Conservation (phyloP, 306 rosid genomes). For the Astragalus membranaceus region DNA sequence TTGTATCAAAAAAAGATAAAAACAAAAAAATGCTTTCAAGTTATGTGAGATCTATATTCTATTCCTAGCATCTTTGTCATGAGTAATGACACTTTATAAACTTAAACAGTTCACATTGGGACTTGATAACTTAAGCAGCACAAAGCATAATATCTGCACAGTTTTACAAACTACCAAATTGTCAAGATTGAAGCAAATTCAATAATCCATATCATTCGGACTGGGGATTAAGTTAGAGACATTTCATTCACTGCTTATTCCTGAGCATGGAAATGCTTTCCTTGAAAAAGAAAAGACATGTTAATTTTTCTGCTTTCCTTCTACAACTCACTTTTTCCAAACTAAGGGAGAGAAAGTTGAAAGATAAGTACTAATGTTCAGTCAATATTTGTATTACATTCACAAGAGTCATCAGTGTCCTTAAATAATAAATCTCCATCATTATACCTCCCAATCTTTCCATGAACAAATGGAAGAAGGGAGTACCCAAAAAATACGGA, state of each 20-base stretch:
- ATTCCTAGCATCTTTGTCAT: background rate
- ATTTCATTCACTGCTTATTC: background rate
- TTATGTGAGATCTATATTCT: too few relatives aligned
- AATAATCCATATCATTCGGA: too few relatives aligned
- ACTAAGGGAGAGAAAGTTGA: background rate
- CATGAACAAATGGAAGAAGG: too few relatives aligned
- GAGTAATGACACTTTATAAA: background rate
- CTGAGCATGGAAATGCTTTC: background rate
- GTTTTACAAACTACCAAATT: background rate
- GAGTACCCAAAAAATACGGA: too few relatives aligned
- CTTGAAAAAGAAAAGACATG: background rate
- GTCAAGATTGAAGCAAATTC: background rate
- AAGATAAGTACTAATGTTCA: too few relatives aligned
- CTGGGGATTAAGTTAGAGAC: background rate
- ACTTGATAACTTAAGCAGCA: background rate
- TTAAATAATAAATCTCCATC: background rate
- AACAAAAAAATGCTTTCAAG: background rate
- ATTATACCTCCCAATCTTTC: background rate
- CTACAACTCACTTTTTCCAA: constrained; percentile 3
- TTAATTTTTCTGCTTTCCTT: background rate
- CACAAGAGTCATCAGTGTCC: too few relatives aligned
- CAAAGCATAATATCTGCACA: background rate
- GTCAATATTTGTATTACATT: too few relatives aligned
- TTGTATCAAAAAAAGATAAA: background rate
- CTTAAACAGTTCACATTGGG: background rate